Percentiles rank a stretch among this genome's conserved stretches.
phyloP scores from a whole-genome alignment of 148 eudicot species.

The Rhododendron williamsianum region DNA sequence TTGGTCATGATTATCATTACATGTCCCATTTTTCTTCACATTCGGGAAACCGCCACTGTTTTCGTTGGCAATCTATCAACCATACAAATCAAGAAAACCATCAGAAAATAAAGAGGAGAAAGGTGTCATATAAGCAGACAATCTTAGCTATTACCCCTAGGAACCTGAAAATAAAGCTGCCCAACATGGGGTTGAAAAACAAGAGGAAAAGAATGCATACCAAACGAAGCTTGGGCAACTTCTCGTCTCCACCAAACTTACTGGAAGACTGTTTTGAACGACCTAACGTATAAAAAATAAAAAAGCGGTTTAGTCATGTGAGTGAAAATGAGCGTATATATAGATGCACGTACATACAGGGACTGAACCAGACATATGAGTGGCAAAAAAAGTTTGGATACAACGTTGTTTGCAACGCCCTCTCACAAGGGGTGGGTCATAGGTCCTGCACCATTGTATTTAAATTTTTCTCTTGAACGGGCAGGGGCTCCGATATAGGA shows the following conservation, averaged over 20 bases:
- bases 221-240: conserved; percentile 73
- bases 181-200: neutral
- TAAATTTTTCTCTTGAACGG: neutral
- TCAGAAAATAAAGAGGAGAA: neutral
- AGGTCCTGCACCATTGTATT: neutral
- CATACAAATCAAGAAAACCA: conserved; percentile 10
- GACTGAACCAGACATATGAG: neutral
- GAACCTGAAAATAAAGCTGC: conserved; percentile 6
- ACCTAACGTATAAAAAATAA: conserved; percentile 28
- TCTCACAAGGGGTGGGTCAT: neutral
- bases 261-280: conserved; percentile 58
- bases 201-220: conserved; percentile 34
- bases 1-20: conserved; percentile 22
- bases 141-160: neutral
- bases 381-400: too few species aligned
- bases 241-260: conserved; percentile 73
- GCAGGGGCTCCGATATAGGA: neutral
- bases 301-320: neutral
- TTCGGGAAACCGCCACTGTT: conserved; percentile 64
- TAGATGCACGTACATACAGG: conserved; percentile 15
- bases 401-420: neutral
- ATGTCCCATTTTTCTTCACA: conserved; percentile 40
- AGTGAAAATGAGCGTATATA: neutral
- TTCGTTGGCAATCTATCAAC: conserved; percentile 67
- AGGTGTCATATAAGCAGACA: neutral